Base-by-base conservation (phyloP, 352 stramenopile genomes). In the Pythium graminicola region DNA sequence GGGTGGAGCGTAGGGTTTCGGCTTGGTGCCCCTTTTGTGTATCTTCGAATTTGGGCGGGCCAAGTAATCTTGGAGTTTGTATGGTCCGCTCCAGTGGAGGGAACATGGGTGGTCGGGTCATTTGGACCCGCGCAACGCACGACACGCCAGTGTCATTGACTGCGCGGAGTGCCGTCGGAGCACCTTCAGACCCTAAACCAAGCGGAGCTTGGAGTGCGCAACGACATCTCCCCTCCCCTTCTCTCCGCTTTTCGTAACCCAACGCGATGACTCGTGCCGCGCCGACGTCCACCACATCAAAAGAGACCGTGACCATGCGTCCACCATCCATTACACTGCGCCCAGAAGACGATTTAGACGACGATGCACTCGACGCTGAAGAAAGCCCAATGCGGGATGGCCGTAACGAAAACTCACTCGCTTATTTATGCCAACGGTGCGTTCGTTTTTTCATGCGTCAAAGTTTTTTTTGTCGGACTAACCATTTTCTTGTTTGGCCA, bases 321-420 rank as follows among this genome's bases (percentile, higher is more conserved):
- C 55, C 55, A 22, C 55, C 55, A 35, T 40, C 56, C n/a, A 50
- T 58, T 35, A 35, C 47, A 27, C 41, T 63, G 14, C 50, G 40
- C 20, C 17, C 11, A 16, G 55, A 58, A 5, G 50, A 64, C 11
- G 57, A 58, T 26, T 10, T 28, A 6, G 50, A 56, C 6, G 57
- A 65, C 38, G 59, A 61, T 19, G 28, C 45, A 9, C 27, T 60
- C 19, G 60, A 62, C 40, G 47, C 48, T 13, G 60, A 67, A 6
- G 60, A 67, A 24, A 62, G 60, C 33, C 53, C 60, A 4, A 41
- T 57, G 53, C 60, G 60, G 28, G 59, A 70, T 23, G 44, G 52
- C 24, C 57, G 62, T 40, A 67, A 55, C 41, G 62, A 70, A 26
- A 70, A 70, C 53, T 70, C 62, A 13, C 59, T 70, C 32, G 62